Evolutionary conservation across 306 rosid genomes (phyloP).

Genomic region (Lagenaria siceraria): DNA sequence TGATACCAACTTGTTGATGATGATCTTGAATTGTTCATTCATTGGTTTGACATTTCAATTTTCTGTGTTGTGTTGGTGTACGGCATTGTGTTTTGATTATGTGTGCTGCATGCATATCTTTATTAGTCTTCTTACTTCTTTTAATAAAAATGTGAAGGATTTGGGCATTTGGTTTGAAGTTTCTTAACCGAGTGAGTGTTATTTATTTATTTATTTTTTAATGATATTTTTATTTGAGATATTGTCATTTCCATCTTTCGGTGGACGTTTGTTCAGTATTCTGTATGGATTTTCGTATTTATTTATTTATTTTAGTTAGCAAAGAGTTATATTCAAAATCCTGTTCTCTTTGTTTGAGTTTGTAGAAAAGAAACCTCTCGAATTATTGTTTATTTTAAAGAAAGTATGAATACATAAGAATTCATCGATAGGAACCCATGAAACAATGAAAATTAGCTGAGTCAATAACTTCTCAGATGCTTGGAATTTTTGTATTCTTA

Average conservation of each 20-base stretch:
- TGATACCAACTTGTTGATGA: background rate
- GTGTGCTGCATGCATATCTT: background rate
- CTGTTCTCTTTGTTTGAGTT: background rate
- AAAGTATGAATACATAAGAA: background rate
- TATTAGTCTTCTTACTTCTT: background rate
- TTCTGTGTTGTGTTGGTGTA: too few species aligned
- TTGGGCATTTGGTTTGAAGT: background rate
- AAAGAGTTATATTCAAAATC: background rate
- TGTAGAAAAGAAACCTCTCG: background rate
- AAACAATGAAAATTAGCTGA: background rate
- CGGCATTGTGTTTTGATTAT: background rate
- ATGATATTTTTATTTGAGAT: background rate
- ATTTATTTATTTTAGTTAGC: background rate
- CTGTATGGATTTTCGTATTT: background rate
- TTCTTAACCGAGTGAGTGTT: constrained; percentile 24
- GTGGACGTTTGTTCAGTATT: background rate
- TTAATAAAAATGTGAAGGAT: background rate
- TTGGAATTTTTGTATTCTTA: background rate
- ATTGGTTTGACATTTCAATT: background rate
- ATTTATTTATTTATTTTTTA: too few species aligned
- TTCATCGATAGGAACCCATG: background rate
- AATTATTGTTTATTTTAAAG: background rate
- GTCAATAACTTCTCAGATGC: background rate
- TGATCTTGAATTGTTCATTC: background rate
- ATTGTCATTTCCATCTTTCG: background rate